phyloP scores from a whole-genome alignment of 805 yeast genomes.

The Yamadazyma philogaea region DNA sequence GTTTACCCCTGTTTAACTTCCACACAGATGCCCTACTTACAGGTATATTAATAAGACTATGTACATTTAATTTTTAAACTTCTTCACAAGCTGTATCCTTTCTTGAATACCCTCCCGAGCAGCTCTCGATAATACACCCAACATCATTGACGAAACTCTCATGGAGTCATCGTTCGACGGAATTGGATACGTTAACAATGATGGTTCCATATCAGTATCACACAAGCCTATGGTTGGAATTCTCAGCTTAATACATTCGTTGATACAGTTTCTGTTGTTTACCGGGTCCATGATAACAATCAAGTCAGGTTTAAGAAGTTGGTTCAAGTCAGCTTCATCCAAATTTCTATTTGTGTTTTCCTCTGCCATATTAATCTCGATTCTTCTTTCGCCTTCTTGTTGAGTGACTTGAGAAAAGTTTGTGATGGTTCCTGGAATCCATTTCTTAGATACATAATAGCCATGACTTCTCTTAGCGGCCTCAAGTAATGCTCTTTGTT shows the following conservation, averaged over 20 bases:
- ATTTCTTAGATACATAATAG: conserved; percentile 75
- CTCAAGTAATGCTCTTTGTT: conserved; percentile 65
- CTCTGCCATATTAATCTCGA: conserved; percentile 75
- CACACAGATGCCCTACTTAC: not conserved
- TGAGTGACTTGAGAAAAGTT: conserved; percentile 73
- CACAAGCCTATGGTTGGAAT: conserved; percentile 92
- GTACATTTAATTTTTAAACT: conserved; percentile 1
- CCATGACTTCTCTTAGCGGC: conserved; percentile 80
- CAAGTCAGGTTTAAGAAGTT: conserved; percentile 81
- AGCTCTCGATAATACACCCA: conserved; percentile 81
- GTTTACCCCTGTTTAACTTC: too few species aligned
- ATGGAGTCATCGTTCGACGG: conserved; percentile 94
- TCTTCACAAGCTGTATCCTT: conserved; percentile 39
- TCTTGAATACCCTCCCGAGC: conserved; percentile 72
- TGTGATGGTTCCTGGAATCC: conserved; percentile 95
- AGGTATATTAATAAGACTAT: conserved; percentile 1
- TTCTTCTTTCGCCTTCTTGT: conserved; percentile 33
- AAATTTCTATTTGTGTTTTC: conserved; percentile 59
- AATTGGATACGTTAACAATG: conserved; percentile 85
- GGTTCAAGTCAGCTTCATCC: conserved; percentile 42
- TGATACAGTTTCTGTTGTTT: conserved; percentile 75
- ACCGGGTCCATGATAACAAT: conserved; percentile 83
- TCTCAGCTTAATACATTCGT: conserved; percentile 77
- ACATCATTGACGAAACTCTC: conserved; percentile 73
- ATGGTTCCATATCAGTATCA: conserved; percentile 92